Base-by-base conservation (phyloP, 1,284 basidiomycete species). In the Moesziomyces globuligerus region DNA sequence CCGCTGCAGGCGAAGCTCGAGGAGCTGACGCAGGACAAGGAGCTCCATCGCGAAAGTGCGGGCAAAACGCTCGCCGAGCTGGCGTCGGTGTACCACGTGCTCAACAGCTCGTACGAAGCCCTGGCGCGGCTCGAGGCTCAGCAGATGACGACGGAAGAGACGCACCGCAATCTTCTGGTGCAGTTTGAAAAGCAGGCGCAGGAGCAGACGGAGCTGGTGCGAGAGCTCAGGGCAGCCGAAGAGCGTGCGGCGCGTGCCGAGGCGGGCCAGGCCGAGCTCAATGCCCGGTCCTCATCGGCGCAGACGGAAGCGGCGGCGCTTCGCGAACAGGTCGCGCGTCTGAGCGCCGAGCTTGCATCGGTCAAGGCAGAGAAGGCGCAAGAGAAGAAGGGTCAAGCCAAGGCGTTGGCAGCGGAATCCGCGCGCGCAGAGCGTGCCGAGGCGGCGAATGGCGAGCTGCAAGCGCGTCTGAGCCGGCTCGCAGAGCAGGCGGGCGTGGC, bases 331-430 rank as follows among this genome's bases (percentile, higher is more conserved):
- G 28, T 79, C 1, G 70, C 72, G 2, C 58, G 66, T 23, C 46
- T 73, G 34, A 24, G 48, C 0, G 26, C 44, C 15, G 71, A 79
- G 59, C 52, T 77, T 4, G 43, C 41, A 13, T 40, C 48, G 5
- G 23, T 36, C 2, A 56, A 68, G 20, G 53, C 59, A 0, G 71
- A 77, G 18, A 37, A 48, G 9, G 48, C 43, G 0, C 41, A 56
- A 13, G 75, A 79, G 34, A 48, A 53, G 1, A 65, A 79, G 36
- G 32, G 45, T 1, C 49, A 61, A 0, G 56, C 60, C 0, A 69
- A 72, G 20, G 61, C 71, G 11, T n/a, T 61, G 7, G 58, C 71
- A 7, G 73, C 74, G 20, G 71, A 62, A 2, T 41, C 67, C 6
- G 64, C 62, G 13, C 39, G 72, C 24, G 59, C 55, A 0, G 65